These are phyloP conservation scores for Barnettozyma salicaria DNA, from an alignment of 805 yeast genomes.

Conservation along the genomic window DNA sequence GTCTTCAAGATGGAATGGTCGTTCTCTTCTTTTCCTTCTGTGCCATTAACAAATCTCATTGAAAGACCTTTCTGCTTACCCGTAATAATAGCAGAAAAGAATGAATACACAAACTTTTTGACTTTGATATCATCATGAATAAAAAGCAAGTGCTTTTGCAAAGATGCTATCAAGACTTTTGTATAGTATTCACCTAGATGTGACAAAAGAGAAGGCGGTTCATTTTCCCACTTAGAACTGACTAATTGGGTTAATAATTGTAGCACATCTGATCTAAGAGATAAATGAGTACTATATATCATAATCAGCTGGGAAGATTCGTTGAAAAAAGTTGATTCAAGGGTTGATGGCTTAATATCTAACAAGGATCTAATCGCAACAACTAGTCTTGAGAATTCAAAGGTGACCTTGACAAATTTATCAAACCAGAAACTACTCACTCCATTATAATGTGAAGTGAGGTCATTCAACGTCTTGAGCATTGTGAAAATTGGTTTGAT, in stretches of 20 bases:
- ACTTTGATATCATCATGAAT: slow-evolving; percentile 47
- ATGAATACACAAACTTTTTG: slow-evolving; percentile 51
- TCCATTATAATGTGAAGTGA: slow-evolving; percentile 34
- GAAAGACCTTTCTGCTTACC: slow-evolving; percentile 78
- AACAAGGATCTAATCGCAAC: slow-evolving; percentile 49
- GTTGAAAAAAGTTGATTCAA: slow-evolving; percentile 57
- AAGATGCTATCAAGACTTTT: slow-evolving; percentile 48
- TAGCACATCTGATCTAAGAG: slow-evolving; percentile 46
- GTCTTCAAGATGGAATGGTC: slow-evolving; percentile 45
- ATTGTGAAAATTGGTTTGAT: slow-evolving; percentile 46
- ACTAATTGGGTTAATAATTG: slow-evolving; percentile 53
- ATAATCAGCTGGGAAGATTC: slow-evolving; percentile 51
- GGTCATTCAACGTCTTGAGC: slow-evolving; percentile 41
- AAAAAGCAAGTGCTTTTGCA: slow-evolving; percentile 55
- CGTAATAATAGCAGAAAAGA: slow-evolving; percentile 61
- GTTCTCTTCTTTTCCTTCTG: slow-evolving; percentile 23
- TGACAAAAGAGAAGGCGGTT: slow-evolving; percentile 75
- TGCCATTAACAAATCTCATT: slow-evolving; percentile 58
- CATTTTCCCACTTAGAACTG: slow-evolving; percentile 47
- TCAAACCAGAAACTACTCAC: slow-evolving; percentile 41
- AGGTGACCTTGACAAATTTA: slow-evolving; percentile 43
- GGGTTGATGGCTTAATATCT: slow-evolving; percentile 49
- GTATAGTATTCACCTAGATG: slow-evolving; percentile 69
- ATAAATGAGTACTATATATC: slow-evolving; percentile 45
- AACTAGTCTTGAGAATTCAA: slow-evolving; percentile 51